These are phyloP conservation scores for Penicillium crystallinum DNA, from an alignment of 495 filamentous ascomycete species.

Conservation along the genomic window DNA sequence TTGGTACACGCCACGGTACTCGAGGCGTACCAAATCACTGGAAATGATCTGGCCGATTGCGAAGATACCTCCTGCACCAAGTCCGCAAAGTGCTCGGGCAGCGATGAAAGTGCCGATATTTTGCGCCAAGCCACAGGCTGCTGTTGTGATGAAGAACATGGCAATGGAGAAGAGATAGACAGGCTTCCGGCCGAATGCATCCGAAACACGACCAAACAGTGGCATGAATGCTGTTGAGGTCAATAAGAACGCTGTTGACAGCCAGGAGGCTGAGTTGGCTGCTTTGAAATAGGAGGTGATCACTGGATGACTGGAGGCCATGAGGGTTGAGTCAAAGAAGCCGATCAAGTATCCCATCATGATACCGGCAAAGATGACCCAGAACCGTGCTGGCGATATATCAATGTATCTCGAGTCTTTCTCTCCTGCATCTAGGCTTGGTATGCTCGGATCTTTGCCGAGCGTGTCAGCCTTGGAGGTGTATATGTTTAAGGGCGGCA, in stretches of 20 bases:
- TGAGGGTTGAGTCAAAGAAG: slow-evolving; percentile 71
- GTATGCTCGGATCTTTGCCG: background rate
- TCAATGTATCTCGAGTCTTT: slow-evolving; percentile 41
- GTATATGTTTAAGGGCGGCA: slow-evolving; percentile 25
- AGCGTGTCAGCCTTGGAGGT: slow-evolving; percentile 7
- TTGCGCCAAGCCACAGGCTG: slow-evolving; percentile 67
- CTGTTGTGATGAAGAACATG: slow-evolving; percentile 61
- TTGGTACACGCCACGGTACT: slow-evolving; percentile 69
- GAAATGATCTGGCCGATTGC: slow-evolving; percentile 68
- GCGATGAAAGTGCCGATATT: slow-evolving; percentile 69
- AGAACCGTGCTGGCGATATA: slow-evolving; percentile 44
- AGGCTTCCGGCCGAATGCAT: slow-evolving; percentile 65
- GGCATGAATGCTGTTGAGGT: slow-evolving; percentile 72
- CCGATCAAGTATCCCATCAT: slow-evolving; percentile 47
- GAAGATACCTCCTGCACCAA: slow-evolving; percentile 70
- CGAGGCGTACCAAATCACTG: slow-evolving; percentile 70
- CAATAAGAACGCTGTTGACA: slow-evolving; percentile 74
- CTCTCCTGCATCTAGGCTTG: slow-evolving; percentile 10
- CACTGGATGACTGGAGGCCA: slow-evolving; percentile 77
- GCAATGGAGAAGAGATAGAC: slow-evolving; percentile 60
- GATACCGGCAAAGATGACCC: slow-evolving; percentile 49
- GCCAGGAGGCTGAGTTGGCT: slow-evolving; percentile 73
- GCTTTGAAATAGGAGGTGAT: slow-evolving; percentile 75
- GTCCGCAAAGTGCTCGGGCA: slow-evolving; percentile 66
- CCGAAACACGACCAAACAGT: slow-evolving; percentile 65